Evolutionary conservation across 345 rosid genomes (phyloP).

Genomic region (Hirschfeldia incana): DNA sequence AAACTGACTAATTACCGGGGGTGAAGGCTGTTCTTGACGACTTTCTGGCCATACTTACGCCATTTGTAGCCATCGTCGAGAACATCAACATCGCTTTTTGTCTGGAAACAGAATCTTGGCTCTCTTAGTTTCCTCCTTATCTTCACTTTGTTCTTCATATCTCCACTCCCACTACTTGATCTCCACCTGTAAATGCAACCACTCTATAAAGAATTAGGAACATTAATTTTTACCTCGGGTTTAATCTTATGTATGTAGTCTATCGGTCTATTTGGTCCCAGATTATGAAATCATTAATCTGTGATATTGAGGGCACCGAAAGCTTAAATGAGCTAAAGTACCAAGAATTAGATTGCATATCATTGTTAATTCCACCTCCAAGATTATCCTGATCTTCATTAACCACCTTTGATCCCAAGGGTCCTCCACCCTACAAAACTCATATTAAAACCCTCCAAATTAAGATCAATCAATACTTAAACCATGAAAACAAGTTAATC

Average conservation of each 20-base stretch:
- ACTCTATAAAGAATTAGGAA: not conserved
- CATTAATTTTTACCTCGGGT: not conserved
- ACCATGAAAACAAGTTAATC: not conserved
- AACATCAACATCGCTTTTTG: constrained; percentile 92
- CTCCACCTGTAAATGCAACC: constrained; percentile 63
- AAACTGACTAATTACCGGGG: constrained; percentile 60
- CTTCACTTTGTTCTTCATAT: constrained; percentile 71
- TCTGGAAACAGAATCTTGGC: constrained; percentile 98
- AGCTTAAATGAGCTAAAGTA: constrained; percentile 1
- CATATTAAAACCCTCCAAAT: constrained; percentile 15
- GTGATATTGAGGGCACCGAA: too few species aligned
- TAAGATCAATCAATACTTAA: not conserved
- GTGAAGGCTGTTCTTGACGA: constrained; percentile 96
- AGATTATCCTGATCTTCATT: constrained; percentile 27
- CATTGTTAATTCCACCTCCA: constrained; percentile 31
- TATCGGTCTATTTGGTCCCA: not conserved
- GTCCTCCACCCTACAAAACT: constrained; percentile 32
- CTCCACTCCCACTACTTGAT: constrained; percentile 49
- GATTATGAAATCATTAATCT: too few species aligned
- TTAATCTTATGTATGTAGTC: not conserved
- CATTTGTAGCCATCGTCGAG: constrained; percentile 97
- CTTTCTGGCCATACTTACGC: constrained; percentile 98
- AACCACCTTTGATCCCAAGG: constrained; percentile 37
- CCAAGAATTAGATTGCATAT: constrained; percentile 39
- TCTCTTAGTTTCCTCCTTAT: constrained; percentile 89